Evolutionary conservation across 108 stramenopile genomes (phyloP).

Genomic region (Fragilaria crotonensis): DNA sequence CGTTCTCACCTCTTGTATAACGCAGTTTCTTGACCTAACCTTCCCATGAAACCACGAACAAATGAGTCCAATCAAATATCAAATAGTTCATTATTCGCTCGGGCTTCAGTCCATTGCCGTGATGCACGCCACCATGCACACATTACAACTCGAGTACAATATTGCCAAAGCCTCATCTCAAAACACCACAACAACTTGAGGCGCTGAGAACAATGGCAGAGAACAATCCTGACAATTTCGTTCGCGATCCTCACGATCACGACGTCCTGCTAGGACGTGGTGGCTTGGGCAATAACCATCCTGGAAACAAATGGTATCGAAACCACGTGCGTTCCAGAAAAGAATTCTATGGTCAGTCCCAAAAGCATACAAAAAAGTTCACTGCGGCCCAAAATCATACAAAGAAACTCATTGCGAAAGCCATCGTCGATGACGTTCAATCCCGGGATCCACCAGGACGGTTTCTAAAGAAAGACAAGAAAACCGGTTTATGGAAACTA

Average conservation of each 20-base stretch:
- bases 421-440: constrained; percentile 49
- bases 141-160: too few species aligned
- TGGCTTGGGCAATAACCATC: constrained; percentile 41
- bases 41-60: too few species aligned
- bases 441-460: constrained; percentile 48
- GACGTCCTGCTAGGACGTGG: constrained; percentile 61
- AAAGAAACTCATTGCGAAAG: constrained; percentile 47
- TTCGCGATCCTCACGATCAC: constrained; percentile 9
- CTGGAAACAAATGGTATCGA: constrained; percentile 48
- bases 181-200: too few species aligned
- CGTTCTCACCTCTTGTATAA: too few species aligned
- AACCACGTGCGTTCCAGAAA: constrained; percentile 32
- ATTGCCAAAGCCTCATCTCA: too few species aligned
- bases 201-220: too few species aligned
- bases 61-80: too few species aligned
- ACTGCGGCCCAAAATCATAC: constrained; percentile 8
- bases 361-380: constrained; percentile 33
- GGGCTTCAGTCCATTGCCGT: too few species aligned
- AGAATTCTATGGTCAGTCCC: constrained; percentile 33
- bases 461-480: constrained; percentile 39
- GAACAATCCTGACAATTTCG: too few species aligned
- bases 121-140: too few species aligned
- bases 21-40: too few species aligned
- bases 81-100: too few species aligned
- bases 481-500: constrained; percentile 28